These are phyloP conservation scores for Lipomyces starkeyi DNA, from an alignment of 805 yeast species.

Conservation along the genomic window DNA sequence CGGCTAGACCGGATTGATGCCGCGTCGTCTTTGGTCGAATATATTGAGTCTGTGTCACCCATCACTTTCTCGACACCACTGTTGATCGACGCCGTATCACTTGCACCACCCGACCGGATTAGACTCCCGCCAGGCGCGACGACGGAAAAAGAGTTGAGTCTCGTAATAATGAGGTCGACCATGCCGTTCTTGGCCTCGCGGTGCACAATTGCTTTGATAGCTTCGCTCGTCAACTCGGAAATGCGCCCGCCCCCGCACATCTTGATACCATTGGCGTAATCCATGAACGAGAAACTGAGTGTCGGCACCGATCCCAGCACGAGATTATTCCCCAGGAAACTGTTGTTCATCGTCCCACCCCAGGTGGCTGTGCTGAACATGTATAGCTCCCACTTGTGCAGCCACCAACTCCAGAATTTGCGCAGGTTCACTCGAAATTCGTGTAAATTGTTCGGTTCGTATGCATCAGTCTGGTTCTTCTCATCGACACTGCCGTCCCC, in stretches of 20 bases:
- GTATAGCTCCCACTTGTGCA: conserved; percentile 38
- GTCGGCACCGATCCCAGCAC: conserved; percentile 34
- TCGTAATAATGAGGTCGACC: conserved; percentile 33
- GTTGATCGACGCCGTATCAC: neutral
- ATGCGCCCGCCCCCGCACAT: conserved; percentile 24
- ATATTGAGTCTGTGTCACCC: conserved; percentile 31
- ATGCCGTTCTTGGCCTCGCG: conserved; percentile 35
- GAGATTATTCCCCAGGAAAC: conserved; percentile 25
- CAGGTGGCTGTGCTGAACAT: conserved; percentile 27
- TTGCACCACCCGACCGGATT: neutral
- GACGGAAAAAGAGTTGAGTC: conserved; percentile 30
- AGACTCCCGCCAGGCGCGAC: conserved; percentile 32
- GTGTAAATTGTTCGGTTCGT: conserved; percentile 16
- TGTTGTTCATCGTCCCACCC: conserved; percentile 30
- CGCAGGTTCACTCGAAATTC: conserved; percentile 23
- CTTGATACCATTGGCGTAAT: conserved; percentile 31
- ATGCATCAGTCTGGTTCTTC: neutral
- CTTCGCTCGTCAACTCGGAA: conserved; percentile 31
- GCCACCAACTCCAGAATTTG: conserved; percentile 38
- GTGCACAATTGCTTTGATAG: conserved; percentile 31
- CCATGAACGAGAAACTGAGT: conserved; percentile 36
- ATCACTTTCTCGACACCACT: conserved; percentile 13
- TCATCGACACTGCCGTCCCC: conserved; percentile 6
- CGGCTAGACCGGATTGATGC: conserved; percentile 31
- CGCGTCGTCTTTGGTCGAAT: conserved; percentile 27